A percentile compares a stretch with the other conserved stretches of the same genome.
Evolutionary conservation across 768 basidiomycete species (phyloP).

Genomic region (Collybia mongolica): DNA sequence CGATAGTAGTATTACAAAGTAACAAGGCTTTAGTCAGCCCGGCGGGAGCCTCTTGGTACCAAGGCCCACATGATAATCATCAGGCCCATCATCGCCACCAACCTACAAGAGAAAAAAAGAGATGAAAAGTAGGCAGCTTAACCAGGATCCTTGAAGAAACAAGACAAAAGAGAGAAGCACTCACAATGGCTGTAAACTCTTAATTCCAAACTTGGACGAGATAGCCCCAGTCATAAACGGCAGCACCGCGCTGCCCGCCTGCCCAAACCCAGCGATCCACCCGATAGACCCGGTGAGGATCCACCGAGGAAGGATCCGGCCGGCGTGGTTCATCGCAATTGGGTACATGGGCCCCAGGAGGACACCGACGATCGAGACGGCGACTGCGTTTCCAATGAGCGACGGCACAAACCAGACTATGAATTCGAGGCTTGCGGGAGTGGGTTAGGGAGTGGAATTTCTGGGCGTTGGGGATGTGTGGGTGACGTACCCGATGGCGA

Average conservation of each 20-base stretch:
- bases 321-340: conserved; percentile 68
- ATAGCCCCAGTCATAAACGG: conserved; percentile 76
- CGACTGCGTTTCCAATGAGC: conserved; percentile 61
- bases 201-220: conserved; percentile 59
- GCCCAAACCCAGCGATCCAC: conserved; percentile 69
- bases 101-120: conserved; percentile 26
- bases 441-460: neutral
- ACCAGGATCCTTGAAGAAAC: neutral
- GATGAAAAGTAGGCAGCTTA: neutral
- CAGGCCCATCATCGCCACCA: conserved; percentile 60
- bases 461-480: no score
- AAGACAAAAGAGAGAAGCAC: conserved; percentile 18
- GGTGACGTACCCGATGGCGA: conserved; percentile 45
- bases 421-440: conserved; percentile 50
- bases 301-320: conserved; percentile 67
- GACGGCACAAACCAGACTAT: conserved; percentile 70
- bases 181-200: conserved; percentile 61
- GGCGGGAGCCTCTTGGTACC: conserved; percentile 32
- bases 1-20: no score
- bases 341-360: conserved; percentile 79
- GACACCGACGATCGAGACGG: conserved; percentile 63
- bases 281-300: conserved; percentile 65
- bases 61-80: conserved; percentile 58
- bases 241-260: conserved; percentile 68
- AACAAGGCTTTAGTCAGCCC: conserved; percentile 11